Evolutionary conservation across 2,329 filamentous ascomycete species (phyloP), one percentile per base, ranked within the genome.

Genomic region (Chrysoporthe deuterocubensis): DNA sequence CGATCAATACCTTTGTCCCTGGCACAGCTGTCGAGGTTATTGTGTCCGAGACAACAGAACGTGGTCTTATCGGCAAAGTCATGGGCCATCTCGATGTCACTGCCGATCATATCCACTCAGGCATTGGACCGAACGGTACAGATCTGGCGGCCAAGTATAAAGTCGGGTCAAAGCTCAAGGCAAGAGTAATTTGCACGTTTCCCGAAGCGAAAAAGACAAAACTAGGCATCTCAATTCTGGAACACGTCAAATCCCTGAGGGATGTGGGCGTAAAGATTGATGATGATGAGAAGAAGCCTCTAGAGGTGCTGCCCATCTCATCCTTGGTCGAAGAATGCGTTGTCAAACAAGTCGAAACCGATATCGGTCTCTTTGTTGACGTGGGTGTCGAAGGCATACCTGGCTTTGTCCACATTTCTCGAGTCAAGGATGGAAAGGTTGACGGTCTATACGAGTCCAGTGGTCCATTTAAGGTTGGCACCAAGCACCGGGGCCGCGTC

Each of bases 401-500:
- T n/a, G 93, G 93, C 11, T 99, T 97, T 75, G 94, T 96, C 32
- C 96, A 99, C 78, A 96, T 99, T 71, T 99, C 96, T 0, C 89
- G 92, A 71, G 87, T 99, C 70, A 92, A 95, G 68, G 95, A 99
- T 77, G 90, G 91, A 72, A 97, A 96, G 77, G 87, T 97, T 64
- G 96, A 98, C 71, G 88, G 87, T 1, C 83, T 99, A 5, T 92
- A 92, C 16, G 88, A 93, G 71, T 84, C 88, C 3, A 89, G 89
- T 21, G 96, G 96, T 0, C 85, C 90, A 2, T 97, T 90, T 82
- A 92, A 93, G 78, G 76, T 92, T 26, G 93, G 89, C 52, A 91
- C 94, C 0, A 87, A 86, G 18, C 96, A 99, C 79, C 88, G 89
- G 63, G 93, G 91, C 52, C 90, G 96, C 69, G 85, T 99, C 11